Base-by-base conservation (phyloP, 2,329 filamentous ascomycete species). In the Penicillium digitatum region DNA sequence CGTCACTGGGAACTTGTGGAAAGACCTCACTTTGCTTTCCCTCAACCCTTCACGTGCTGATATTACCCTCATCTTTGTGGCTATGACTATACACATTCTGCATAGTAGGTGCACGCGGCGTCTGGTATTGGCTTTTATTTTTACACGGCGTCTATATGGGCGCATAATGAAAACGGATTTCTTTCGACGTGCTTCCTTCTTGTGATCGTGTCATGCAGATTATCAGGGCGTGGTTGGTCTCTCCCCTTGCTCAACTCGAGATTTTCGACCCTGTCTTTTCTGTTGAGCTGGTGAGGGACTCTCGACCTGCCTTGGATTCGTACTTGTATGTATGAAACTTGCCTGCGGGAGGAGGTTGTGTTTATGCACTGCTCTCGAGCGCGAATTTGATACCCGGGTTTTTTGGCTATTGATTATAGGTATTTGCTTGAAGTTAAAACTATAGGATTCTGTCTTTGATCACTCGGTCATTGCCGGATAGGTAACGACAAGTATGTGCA, bases 381-480 rank as follows among this genome's bases (percentile, higher is more conserved):
- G 58, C 45, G 48, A 59, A 59, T 44, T 56, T 60, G 60, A 62
- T 62, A 62, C 60, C 60, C 60, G 38, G 34, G 24, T 49, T 53
- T 48, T 8, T 44, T 48, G 24, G 24, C 5, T 48, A 35, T 47
- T 24, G 20, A 29, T 32, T 39, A 3, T 27, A 31, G 9, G 27
- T 20, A 32, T 40, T 16, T 20, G 11, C 37, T 18, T 29, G 7
- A 14, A 16, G 16, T 44, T 20, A 43, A 34, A 16, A 9, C 8
- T 26, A 6, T 32, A 26, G 6, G 9, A 46, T 34, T n/a, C 31
- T 34, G 5, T 18, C 26, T 29, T 20, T n/a, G 16, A 42, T 29
- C 18, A 32, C 29, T 18, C n/a, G 3, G n/a, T 31, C 14, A 2
- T 14, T 32, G 14, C 16, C 24, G 18, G 14, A 12, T 43, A 42